A percentile compares a stretch with the other conserved stretches of the same genome.
These are phyloP conservation scores for Microbotryomycetes sp. DNA, from an alignment of 1,284 basidiomycete species.

Conservation along the genomic window DNA sequence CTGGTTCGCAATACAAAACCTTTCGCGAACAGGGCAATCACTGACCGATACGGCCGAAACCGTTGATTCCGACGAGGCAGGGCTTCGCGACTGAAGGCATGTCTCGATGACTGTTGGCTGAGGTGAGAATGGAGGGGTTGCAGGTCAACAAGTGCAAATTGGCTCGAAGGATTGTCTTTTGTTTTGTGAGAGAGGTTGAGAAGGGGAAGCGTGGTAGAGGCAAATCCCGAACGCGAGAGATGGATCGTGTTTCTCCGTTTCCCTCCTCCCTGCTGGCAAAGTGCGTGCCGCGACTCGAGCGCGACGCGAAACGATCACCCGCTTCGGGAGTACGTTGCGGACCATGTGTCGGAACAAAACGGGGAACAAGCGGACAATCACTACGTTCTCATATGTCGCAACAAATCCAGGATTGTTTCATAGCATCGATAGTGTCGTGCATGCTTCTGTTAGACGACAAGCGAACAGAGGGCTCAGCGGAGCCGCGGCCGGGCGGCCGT, in stretches of 20 bases:
- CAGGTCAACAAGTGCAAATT: background rate
- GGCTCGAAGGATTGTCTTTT: no score
- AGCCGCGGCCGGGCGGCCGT: no score
- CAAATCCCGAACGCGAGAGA: no score
- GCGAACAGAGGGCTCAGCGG: no score
- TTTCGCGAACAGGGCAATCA: background rate
- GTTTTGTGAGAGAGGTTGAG: background rate
- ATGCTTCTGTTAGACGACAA: no score
- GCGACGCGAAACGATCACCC: background rate
- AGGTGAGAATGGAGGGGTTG: background rate
- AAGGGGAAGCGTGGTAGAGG: background rate
- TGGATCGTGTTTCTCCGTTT: no score
- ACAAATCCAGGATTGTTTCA: no score
- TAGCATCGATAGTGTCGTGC: no score
- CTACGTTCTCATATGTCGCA: no score
- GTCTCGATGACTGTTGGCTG: background rate
- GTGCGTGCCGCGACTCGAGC: no score
- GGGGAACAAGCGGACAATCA: background rate
- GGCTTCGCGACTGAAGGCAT: background rate
- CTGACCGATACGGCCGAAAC: slow-evolving; percentile 45
- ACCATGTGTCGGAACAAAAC: background rate
- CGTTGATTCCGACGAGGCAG: slow-evolving; percentile 43
- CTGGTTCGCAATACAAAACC: background rate
- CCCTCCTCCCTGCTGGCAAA: no score
- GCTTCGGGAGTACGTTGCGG: background rate